Percentiles rank a stretch among this genome's conserved stretches.
phyloP scores from a whole-genome alignment of 768 basidiomycete species.

The Rhizopogon rudus region DNA sequence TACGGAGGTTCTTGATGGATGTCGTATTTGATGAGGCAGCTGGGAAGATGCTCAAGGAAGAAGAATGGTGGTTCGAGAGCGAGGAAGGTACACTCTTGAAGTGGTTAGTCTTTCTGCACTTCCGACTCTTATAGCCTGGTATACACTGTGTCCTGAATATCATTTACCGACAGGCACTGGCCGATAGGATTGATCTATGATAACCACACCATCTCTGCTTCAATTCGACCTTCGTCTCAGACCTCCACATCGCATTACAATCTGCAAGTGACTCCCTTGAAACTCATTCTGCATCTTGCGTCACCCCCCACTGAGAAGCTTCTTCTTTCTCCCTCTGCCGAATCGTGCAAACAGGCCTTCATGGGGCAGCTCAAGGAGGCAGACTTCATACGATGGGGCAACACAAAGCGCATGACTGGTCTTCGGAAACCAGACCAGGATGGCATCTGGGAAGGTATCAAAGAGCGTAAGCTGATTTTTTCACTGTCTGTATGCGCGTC shows the following conservation, averaged over 20 bases:
- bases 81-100: constrained; percentile 78
- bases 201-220: constrained; percentile 65
- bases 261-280: constrained; percentile 50
- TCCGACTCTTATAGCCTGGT: background rate
- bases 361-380: constrained; percentile 97
- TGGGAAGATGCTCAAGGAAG: constrained; percentile 70
- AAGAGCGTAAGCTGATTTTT: constrained; percentile 68
- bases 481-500: background rate
- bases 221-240: constrained; percentile 38
- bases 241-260: constrained; percentile 36
- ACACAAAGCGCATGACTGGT: constrained; percentile 89
- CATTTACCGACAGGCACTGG: constrained; percentile 76
- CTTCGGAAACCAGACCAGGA: constrained; percentile 91
- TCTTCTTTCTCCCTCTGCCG: constrained; percentile 71
- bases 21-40: constrained; percentile 88
- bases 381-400: constrained; percentile 96
- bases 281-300: constrained; percentile 81
- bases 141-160: background rate
- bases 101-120: constrained; percentile 54
- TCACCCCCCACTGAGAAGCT: constrained; percentile 86
- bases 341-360: constrained; percentile 89
- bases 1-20: constrained; percentile 84
- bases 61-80: constrained; percentile 98
- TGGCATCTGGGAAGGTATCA: constrained; percentile 94
- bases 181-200: constrained; percentile 93